A percentile compares a stretch with the other conserved stretches of the same genome.
Conservation (phyloP, 495 filamentous ascomycete genomes). For the Ramalina peruviana region DNA sequence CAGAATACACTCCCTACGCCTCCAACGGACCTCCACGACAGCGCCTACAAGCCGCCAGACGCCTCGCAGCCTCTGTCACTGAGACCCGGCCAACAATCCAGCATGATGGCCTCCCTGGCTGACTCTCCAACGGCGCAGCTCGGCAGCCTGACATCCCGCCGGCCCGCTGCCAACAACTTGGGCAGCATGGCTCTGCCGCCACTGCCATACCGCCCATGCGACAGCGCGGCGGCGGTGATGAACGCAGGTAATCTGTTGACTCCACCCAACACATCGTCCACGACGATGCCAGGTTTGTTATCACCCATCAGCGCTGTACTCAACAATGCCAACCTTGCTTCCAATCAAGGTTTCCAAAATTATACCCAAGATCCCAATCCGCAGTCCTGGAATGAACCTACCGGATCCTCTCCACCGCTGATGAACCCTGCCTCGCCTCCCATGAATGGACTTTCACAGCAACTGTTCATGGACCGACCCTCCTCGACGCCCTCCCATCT, state of each 20-base stretch:
- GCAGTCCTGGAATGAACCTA: slow-evolving; percentile 26
- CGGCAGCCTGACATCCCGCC: slow-evolving; percentile 41
- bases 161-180: slow-evolving; percentile 45
- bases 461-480: slow-evolving; percentile 27
- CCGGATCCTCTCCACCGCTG: slow-evolving; percentile 46
- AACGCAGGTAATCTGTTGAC: slow-evolving; percentile 50
- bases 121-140: slow-evolving; percentile 28
- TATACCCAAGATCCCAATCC: not conserved
- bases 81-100: slow-evolving; percentile 29
- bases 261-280: slow-evolving; percentile 43
- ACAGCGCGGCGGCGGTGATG: slow-evolving; percentile 30
- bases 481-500: slow-evolving; percentile 43
- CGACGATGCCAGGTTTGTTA: slow-evolving; percentile 37
- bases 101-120: slow-evolving; percentile 28
- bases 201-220: slow-evolving; percentile 28
- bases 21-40: slow-evolving; percentile 24
- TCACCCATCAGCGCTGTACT: slow-evolving; percentile 46
- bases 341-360: slow-evolving; percentile 29
- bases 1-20: slow-evolving; percentile 19
- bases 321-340: slow-evolving; percentile 38
- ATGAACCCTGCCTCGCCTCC: slow-evolving; percentile 17
- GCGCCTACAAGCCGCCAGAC: slow-evolving; percentile 20
- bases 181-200: slow-evolving; percentile 51
- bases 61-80: slow-evolving; percentile 29
- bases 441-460: not conserved